Evolutionary conservation across 2,329 filamentous ascomycete genomes (phyloP).

Genomic region (Thielaviopsis ethacetica): DNA sequence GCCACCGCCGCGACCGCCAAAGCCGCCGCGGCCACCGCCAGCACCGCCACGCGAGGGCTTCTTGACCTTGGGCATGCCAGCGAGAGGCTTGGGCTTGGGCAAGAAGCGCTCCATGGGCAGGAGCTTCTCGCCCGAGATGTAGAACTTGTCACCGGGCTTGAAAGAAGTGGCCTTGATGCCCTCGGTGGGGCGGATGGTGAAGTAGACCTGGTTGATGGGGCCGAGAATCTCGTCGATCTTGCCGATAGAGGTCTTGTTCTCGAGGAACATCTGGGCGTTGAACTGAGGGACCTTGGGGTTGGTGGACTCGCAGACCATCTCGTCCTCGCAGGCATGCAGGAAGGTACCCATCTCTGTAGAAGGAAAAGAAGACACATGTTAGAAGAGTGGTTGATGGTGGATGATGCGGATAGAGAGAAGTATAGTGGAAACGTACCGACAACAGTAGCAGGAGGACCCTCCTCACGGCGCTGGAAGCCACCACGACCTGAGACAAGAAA

Average conservation of each 20-base stretch:
- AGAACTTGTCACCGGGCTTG: conserved; percentile 95
- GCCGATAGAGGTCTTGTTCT: conserved; percentile 93
- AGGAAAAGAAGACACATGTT: not conserved
- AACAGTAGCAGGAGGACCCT: conserved; percentile 23
- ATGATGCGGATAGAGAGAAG: not conserved
- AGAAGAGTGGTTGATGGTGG: not conserved
- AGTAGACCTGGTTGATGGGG: conserved; percentile 94
- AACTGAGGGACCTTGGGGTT: conserved; percentile 97
- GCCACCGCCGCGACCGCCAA: conserved; percentile 21
- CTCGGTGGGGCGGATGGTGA: conserved; percentile 94
- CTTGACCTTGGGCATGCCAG: conserved; percentile 39
- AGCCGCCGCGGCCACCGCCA: conserved; percentile 24
- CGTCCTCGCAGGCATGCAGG: conserved; percentile 87
- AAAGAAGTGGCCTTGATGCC: conserved; percentile 91
- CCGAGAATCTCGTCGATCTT: conserved; percentile 98
- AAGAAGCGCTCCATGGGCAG: conserved; percentile 91
- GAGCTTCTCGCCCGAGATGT: conserved; percentile 85
- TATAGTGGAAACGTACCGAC: conserved; percentile 18
- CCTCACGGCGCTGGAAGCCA: conserved; percentile 24
- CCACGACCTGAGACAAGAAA: conserved; percentile 17
- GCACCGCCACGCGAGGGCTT: conserved; percentile 37
- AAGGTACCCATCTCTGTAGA: conserved; percentile 75
- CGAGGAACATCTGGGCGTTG: conserved; percentile 96
- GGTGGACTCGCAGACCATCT: conserved; percentile 91
- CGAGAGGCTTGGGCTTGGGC: conserved; percentile 69